Base-by-base conservation (phyloP, 2,329 filamentous ascomycete species). In the Nemania abortiva region DNA sequence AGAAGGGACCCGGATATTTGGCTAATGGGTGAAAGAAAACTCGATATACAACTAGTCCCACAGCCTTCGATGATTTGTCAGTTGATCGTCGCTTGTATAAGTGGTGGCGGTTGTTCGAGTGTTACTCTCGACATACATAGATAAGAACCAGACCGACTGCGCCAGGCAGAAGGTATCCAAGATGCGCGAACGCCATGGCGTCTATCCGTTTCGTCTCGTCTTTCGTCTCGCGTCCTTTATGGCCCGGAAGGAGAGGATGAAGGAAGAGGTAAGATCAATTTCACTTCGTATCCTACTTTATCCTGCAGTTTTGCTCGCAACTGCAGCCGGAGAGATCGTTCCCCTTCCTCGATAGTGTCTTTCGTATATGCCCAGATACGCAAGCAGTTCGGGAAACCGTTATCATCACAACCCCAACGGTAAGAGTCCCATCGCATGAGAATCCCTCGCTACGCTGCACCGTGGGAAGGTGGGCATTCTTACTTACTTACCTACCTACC, bases 11-110 rank as follows among this genome's bases (percentile, higher is more conserved):
- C 1, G 89, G 90, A 71, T 91, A 90, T 66, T 86, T 88, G 20
- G 89, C 85, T 10, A 92, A 80, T 3, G 90, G 89, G 74, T 92
- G 90, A 77, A 91, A 87, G 77, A 85, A 89, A 66, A 91, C 73
- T 64, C 88, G 83, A 76, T 91, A 91, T 52, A 88, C 73, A 59
- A 84, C 76, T 34, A 88, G 74, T 49, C 79, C 79, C 63, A 65
- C 31, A 27, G 58, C 47, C 77, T 79, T 50, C 24, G 54, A 1
- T n/a, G 5, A 29, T n/a, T 39, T 59, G 68, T 72, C 52, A 68
- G 62, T 65, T 15, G 18, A n/a, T 15, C 49, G 20, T 3, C 29
- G 3, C 10, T 37, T 42, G 20, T 31, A 3, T 29, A 29, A 11
- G 29, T 20, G 37, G 20, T 45, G 4, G 24, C 6, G 11, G 18